Evolutionary conservation across 1,139 yeast genomes (phyloP), one percentile per base, ranked within the genome.

Genomic region (Pichia sp.): DNA sequence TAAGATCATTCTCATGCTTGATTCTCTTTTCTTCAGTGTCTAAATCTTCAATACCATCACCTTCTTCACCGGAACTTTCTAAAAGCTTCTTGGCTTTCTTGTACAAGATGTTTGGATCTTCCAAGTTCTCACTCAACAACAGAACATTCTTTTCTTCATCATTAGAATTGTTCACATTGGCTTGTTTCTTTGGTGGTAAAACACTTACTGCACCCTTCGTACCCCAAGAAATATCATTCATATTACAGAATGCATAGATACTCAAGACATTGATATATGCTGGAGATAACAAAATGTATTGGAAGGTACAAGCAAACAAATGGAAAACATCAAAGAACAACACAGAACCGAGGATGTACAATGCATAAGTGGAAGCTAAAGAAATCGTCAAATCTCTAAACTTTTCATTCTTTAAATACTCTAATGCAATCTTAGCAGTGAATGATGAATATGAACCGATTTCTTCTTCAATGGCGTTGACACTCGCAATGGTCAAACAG

Each of bases 351-450:
- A 86, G 63, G 48, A 89, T 71, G 66, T 93, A 93, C 35, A 93
- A 73, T 3, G 81, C 77, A 66, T 89, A 91, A 0, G 99, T 93
- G 4, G 96, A 85, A 20, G 82, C 79, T 62, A 90, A 74, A 7
- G 97, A 87, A n/a, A 93, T 81, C 34, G 91, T 79, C 66, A 93
- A 74, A 64, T 93, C 96, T 54, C 98, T 73, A 68, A 93, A 83
- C 52, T 82, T 79, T 19, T 74, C 65, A 62, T 84, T 81, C 22
- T 78, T 70, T 57, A 83, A 72, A 40, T 83, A 71, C 69, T 81
- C 67, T 6, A 66, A 55, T 6, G 71, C 74, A 8, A 67, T 65
- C 54, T 77, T 71, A 49, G 73, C 70, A 2, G 68, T 61, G 53
- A 76, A 68, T 34, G 73, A 68, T 6, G 38, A 28, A 17, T 34